Evolutionary conservation across 164 flowering plant species (phyloP).

Genomic region (Tinospora cordifolia): DNA sequence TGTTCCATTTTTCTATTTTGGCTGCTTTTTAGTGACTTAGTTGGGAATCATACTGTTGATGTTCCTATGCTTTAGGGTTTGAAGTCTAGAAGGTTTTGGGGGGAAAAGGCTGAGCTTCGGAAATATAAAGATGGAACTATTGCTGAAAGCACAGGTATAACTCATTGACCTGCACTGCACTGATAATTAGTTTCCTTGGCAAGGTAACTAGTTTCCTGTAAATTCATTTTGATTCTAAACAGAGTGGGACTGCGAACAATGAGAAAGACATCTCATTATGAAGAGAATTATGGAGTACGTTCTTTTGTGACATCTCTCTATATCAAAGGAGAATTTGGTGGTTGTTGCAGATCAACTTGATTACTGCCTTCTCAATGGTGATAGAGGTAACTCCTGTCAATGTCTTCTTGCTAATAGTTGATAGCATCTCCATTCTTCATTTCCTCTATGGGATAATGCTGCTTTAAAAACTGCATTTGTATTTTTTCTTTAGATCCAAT

Average conservation of each 20-base stretch:
- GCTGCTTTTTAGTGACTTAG: background rate
- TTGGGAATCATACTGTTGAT: background rate
- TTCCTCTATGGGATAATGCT: background rate
- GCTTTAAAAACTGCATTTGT: background rate
- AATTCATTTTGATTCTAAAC: conserved; percentile 5
- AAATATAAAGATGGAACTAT: conserved; percentile 79
- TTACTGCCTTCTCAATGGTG: conserved; percentile 58
- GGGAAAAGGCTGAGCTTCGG: conserved; percentile 80
- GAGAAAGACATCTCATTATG: conserved; percentile 72
- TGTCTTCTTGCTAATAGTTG: conserved; percentile 5
- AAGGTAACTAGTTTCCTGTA: conserved; percentile 5
- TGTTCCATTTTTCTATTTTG: background rate
- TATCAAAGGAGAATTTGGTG: conserved; percentile 42
- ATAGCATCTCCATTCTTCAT: background rate
- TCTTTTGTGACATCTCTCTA: conserved; percentile 59
- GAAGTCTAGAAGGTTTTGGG: conserved; percentile 82
- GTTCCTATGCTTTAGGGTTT: conserved; percentile 35
- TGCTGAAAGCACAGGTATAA: conserved; percentile 85
- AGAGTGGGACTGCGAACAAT: conserved; percentile 79
- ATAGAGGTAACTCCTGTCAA: conserved; percentile 33
- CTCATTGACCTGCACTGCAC: conserved; percentile 6
- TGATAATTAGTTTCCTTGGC: background rate
- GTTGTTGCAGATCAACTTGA: conserved; percentile 76
- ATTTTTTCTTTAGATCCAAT: conserved; percentile 60
- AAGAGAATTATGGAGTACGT: conserved; percentile 61